Evolutionary conservation across 2,329 filamentous ascomycete genomes (phyloP).

Genomic region (Corniculantispora saksenae): DNA sequence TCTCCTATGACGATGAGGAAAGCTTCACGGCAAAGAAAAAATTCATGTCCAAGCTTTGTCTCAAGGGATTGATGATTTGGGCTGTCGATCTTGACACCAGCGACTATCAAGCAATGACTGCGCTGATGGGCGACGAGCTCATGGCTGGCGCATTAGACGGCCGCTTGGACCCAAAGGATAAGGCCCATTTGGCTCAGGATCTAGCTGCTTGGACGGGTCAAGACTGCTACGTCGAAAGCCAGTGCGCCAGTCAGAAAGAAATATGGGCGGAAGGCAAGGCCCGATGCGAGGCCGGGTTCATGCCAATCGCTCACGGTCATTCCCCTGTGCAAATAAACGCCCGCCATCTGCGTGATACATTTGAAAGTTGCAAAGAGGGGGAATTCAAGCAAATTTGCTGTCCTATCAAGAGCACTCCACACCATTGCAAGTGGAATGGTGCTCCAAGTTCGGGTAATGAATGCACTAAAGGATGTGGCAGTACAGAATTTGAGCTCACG

Average conservation of each 20-base stretch:
- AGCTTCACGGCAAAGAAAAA: background rate
- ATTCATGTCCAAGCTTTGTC: background rate
- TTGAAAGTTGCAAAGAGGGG: constrained; percentile 25
- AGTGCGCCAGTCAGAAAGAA: constrained; percentile 20
- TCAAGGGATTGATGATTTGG: background rate
- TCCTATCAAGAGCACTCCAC: constrained; percentile 29
- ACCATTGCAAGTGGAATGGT: constrained; percentile 31
- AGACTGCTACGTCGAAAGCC: constrained; percentile 29
- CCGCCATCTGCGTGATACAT: background rate
- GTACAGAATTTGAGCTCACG: constrained; percentile 22
- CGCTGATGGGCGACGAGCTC: too few species aligned
- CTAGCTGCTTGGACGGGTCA: constrained; percentile 29
- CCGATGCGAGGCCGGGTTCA: too few species aligned
- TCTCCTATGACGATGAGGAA: background rate
- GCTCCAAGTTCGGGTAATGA: constrained; percentile 25
- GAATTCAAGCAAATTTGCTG: constrained; percentile 32
- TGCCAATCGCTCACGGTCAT: too few species aligned
- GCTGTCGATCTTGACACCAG: background rate
- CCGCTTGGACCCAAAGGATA: too few species aligned
- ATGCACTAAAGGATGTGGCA: constrained; percentile 23
- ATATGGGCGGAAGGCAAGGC: too few species aligned
- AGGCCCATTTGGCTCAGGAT: constrained; percentile 20
- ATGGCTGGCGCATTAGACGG: constrained; percentile 1
- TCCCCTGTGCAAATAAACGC: too few species aligned
- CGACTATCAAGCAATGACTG: too few species aligned